These are phyloP conservation scores for Trichosporon asahii DNA, from an alignment of 1,284 basidiomycete genomes.

Conservation along the genomic window DNA sequence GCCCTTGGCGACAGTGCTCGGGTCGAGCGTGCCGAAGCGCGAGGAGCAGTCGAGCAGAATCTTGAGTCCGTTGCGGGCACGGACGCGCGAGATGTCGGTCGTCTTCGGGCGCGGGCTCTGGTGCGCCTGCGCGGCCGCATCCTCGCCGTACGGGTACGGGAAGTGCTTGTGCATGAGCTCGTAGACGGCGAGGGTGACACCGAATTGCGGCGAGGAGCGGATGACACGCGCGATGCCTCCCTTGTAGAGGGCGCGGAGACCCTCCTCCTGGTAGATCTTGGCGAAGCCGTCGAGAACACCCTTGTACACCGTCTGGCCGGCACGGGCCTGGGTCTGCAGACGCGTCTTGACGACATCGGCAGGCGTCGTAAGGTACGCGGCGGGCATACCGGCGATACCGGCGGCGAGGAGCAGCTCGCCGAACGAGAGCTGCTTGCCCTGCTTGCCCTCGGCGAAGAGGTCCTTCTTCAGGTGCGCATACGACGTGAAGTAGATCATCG, in stretches of 20 bases:
- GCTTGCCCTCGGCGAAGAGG: constrained; percentile 90
- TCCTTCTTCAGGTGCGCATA: constrained; percentile 63
- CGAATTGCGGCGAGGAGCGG: constrained; percentile 62
- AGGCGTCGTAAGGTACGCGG: constrained; percentile 36
- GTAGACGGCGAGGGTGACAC: constrained; percentile 87
- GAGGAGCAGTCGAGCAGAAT: constrained; percentile 51
- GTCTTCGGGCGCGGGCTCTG: constrained; percentile 64
- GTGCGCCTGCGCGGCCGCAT: constrained; percentile 56
- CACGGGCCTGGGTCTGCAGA: constrained; percentile 89
- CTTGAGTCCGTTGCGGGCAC: constrained; percentile 86
- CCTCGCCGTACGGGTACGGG: constrained; percentile 72
- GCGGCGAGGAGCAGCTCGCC: constrained; percentile 72
- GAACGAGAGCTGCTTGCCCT: constrained; percentile 88
- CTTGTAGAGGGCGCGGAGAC: constrained; percentile 76
- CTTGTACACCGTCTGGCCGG: constrained; percentile 89
- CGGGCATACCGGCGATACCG: constrained; percentile 73
- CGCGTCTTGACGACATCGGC: constrained; percentile 97
- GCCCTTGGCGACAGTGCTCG: constrained; percentile 29
- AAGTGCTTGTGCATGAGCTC: constrained; percentile 71
- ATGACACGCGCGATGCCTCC: constrained; percentile 73
- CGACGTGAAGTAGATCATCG: constrained; percentile 56
- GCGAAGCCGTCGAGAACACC: constrained; percentile 83
- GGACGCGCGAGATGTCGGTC: constrained; percentile 79
- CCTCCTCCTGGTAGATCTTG: constrained; percentile 70
- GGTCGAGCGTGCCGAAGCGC: constrained; percentile 47